phyloP scores from a whole-genome alignment of 495 filamentous ascomycete species.

The Xylaria palmicola region DNA sequence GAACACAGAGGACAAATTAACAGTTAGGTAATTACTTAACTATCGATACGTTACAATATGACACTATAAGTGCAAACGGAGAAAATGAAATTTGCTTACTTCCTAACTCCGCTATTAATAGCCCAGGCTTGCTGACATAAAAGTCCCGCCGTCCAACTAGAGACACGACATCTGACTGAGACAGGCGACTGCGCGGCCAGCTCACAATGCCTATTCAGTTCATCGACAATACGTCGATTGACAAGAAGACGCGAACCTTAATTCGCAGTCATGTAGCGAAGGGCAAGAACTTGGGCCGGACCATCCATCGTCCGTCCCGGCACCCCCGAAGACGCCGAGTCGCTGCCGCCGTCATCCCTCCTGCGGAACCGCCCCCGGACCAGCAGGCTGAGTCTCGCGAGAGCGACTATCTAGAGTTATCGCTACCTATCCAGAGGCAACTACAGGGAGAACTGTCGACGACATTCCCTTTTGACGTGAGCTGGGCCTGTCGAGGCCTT shows the following conservation, averaged over 20 bases:
- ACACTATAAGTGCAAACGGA: neutral
- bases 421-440: neutral
- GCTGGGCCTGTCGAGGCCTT: neutral
- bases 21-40: too few species aligned
- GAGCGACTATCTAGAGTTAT: neutral
- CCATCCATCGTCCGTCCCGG: conserved; percentile 13
- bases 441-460: neutral
- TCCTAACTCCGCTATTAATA: neutral
- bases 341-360: neutral
- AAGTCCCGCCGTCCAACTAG: neutral
- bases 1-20: too few species aligned
- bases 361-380: neutral
- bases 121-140: neutral
- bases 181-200: neutral
- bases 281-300: conserved; percentile 23
- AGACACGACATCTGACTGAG: neutral
- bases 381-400: neutral
- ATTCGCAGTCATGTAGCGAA: conserved; percentile 25
- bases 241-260: conserved; percentile 15
- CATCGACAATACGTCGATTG: conserved; percentile 19
- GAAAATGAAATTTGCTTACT: neutral
- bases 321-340: neutral
- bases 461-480: neutral
- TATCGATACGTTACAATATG: too few species aligned
- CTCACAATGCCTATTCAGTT: conserved; percentile 16